Base-by-base conservation (phyloP, 78 protist species). In the Pelomyxa schiedti region DNA sequence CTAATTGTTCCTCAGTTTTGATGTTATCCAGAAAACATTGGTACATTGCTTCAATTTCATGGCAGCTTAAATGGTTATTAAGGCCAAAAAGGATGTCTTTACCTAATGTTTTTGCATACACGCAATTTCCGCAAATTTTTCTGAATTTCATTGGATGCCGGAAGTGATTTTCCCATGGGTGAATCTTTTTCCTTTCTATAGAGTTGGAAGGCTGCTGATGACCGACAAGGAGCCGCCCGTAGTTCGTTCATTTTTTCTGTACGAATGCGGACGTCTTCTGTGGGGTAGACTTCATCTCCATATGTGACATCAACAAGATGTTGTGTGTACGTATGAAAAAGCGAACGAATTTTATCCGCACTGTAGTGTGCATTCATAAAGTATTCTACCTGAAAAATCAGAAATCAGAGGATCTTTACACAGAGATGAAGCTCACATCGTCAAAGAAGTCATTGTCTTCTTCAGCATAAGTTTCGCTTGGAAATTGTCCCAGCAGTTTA, bases 251-350 rank as follows among this genome's bases (percentile, higher is more conserved):
- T 76, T n/a, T 78, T 84, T 35, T 77, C 22, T 26, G 77, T 86
- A 24, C 37, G 26, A 8, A 26, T 58, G 36, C 79, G 68, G 39
- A 69, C 37, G 63, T 43, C 75, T n/a, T 80, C 84, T 40, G 80
- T 84, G 6, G 63, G 38, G n/a, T 76, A 86, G 78, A 76, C 86
- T n/a, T 63, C 86, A 24, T 77, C 83, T 5, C 72, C 86, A 29
- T 74, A 47, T 2, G 91, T 84, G 75, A 77, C 53, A 41, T 80
- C 86, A 7, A 76, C 78, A 35, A 81, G 77, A 70, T 66, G 77
- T 63, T 81, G 86, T 29, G 86, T 81, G 77, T 86, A 86, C 38
- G 75, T 83, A 36, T 76, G 73, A 47, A 86, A 86, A 38, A 79
- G 68, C 0, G 42, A 26, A 30, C 78, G 79, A 37, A 77, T 75